A percentile compares a stretch with the other conserved stretches of the same genome.
Evolutionary conservation across 129 eudicot species (phyloP).

Genomic region (Pulicaria dysenterica): DNA sequence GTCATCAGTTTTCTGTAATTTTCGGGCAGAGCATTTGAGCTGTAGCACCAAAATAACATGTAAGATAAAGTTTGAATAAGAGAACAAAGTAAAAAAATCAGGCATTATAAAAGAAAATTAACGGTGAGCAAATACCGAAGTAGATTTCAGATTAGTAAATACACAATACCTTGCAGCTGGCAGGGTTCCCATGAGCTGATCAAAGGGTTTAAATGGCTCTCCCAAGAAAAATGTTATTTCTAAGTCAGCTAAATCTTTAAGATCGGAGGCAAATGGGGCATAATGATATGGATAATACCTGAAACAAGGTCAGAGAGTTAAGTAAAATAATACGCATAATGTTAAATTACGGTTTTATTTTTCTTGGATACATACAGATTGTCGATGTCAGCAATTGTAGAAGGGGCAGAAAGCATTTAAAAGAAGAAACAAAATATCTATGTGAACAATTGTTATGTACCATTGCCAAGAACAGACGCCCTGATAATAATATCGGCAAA

Average conservation of each 20-base stretch:
- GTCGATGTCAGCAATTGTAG: conserved; percentile 15
- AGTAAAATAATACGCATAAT: neutral
- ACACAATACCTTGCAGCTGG: conserved; percentile 91
- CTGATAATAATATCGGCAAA: conserved; percentile 90
- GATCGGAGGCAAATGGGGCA: conserved; percentile 99
- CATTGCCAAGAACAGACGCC: conserved; percentile 99
- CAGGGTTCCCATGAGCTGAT: conserved; percentile 96
- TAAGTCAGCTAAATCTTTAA: conserved; percentile 76
- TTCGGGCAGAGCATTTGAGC: conserved; percentile 82
- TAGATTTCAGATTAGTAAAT: conserved; percentile 12
- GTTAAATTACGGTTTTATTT: conserved; percentile 6
- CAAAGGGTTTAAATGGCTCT: conserved; percentile 97
- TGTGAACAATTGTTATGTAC: conserved; percentile 38
- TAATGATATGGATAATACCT: conserved; percentile 99
- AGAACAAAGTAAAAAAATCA: neutral
- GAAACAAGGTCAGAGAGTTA: conserved; percentile 30
- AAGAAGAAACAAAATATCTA: neutral
- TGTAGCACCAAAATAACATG: conserved; percentile 32
- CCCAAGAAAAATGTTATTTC: conserved; percentile 91
- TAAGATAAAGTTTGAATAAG: conserved; percentile 8
- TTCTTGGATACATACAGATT: conserved; percentile 8
- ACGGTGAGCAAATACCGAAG: neutral
- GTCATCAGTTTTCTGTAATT: conserved; percentile 80
- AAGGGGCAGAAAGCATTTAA: neutral
- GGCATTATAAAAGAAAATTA: no score